A percentile compares a stretch with the other conserved stretches of the same genome.
Conservation (phyloP, 2,329 filamentous ascomycete species). For the Hymenoscyphus repandus region DNA sequence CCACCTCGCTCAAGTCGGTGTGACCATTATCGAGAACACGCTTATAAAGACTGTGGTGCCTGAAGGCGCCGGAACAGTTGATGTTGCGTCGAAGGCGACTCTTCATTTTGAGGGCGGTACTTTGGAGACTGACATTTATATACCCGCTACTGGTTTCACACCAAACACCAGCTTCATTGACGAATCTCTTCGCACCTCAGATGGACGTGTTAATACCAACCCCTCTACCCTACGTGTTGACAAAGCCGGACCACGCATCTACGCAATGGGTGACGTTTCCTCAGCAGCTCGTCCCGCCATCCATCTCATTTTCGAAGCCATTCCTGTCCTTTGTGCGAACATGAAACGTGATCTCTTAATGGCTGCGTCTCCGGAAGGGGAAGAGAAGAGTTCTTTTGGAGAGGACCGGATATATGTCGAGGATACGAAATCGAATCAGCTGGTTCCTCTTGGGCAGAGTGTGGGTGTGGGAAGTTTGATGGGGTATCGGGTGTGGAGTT, state of each 20-base stretch:
- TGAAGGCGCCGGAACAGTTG: constrained; percentile 27
- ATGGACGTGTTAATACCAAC: constrained; percentile 37
- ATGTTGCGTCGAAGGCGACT: constrained; percentile 31
- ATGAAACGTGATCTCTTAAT: constrained; percentile 44
- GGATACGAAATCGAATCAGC: constrained; percentile 40
- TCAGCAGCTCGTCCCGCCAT: constrained; percentile 37
- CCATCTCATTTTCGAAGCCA: constrained; percentile 36
- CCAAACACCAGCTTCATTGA: constrained; percentile 39
- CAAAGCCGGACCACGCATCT: constrained; percentile 35
- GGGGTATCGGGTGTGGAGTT: constrained; percentile 40
- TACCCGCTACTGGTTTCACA: constrained; percentile 39
- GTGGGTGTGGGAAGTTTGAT: constrained; percentile 41
- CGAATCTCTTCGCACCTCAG: constrained; percentile 26
- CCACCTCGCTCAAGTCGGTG: constrained; percentile 40
- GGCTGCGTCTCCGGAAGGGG: constrained; percentile 23
- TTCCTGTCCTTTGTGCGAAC: constrained; percentile 42
- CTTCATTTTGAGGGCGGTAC: constrained; percentile 35
- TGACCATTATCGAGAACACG: constrained; percentile 39
- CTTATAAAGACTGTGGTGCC: constrained; percentile 34
- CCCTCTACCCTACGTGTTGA: constrained; percentile 35
- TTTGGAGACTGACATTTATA: constrained; percentile 42
- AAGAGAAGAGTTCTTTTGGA: constrained; percentile 9
- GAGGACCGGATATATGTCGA: constrained; percentile 36
- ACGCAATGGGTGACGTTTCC: constrained; percentile 42
- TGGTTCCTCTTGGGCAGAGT: constrained; percentile 42